phyloP scores from a whole-genome alignment of 139 green algal genomes.

The Desmodesmus armatus region DNA sequence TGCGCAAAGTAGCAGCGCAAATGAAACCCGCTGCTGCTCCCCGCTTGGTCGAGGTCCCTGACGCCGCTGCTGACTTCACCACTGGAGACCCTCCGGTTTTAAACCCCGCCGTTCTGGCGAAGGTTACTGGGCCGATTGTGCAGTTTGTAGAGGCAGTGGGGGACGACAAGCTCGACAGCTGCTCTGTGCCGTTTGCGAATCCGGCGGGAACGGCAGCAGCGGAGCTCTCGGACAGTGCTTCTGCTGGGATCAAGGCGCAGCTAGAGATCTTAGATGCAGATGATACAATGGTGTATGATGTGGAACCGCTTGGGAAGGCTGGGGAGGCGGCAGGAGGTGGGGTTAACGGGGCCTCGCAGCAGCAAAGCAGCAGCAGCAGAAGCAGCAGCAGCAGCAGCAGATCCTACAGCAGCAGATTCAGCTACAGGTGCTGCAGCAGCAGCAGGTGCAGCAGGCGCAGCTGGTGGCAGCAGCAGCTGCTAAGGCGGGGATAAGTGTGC shows the following conservation, averaged over 20 bases:
- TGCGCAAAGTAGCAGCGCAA: conserved; percentile 18
- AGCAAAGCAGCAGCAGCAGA: neutral
- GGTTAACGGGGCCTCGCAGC: neutral
- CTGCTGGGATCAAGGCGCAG: conserved; percentile 22
- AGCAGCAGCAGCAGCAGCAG: conserved; percentile 35
- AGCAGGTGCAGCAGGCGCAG: conserved; percentile 19
- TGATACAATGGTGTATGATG: conserved; percentile 8
- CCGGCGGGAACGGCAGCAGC: neutral
- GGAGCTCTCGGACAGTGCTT: conserved; percentile 6
- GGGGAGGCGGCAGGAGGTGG: neutral
- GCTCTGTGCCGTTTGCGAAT: conserved; percentile 36
- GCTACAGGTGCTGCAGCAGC: conserved; percentile 28
- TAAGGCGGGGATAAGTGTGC: conserved; percentile 10
- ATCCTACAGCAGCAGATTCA: conserved; percentile 16
- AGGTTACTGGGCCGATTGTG: conserved; percentile 10
- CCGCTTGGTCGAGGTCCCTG: neutral
- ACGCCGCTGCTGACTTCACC: conserved; percentile 33
- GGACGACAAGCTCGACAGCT: conserved; percentile 18
- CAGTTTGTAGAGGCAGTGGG: conserved; percentile 19
- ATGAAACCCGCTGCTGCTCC: conserved; percentile 3
- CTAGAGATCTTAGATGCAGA: neutral
- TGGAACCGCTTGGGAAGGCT: conserved; percentile 11
- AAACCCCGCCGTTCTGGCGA: neutral
- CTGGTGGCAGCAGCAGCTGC: conserved; percentile 2
- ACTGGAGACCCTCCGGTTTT: conserved; percentile 11